These are phyloP conservation scores for Cladosporium cucumerinum DNA, from an alignment of 2,329 filamentous ascomycete species.

Conservation along the genomic window DNA sequence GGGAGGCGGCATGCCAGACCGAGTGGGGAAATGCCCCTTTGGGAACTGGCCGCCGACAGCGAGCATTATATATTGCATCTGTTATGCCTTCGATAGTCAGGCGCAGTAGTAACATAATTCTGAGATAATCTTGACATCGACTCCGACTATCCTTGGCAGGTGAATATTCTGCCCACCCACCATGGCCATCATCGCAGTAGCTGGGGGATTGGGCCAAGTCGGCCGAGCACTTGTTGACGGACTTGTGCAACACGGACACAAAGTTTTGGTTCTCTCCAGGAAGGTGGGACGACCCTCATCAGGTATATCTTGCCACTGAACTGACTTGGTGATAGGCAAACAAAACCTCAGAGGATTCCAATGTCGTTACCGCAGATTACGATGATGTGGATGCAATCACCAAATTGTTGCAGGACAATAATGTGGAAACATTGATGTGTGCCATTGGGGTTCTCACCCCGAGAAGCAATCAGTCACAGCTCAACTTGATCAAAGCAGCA, in stretches of 20 bases:
- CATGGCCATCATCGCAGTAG: conserved; percentile 25
- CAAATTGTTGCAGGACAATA: not conserved
- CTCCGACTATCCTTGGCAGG: not conserved
- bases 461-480: conserved; percentile 12
- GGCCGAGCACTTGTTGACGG: conserved; percentile 22
- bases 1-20: not conserved
- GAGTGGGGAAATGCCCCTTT: not conserved
- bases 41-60: not conserved
- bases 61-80: not conserved
- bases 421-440: conserved; percentile 22
- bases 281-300: too few species aligned
- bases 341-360: not conserved
- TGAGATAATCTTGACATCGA: not conserved
- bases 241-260: conserved; percentile 19
- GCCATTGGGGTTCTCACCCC: conserved; percentile 16
- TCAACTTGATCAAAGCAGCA: conserved; percentile 21
- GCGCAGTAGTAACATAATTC: not conserved
- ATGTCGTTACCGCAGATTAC: conserved; percentile 15
- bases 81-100: not conserved
- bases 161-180: not conserved
- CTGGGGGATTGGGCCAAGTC: conserved; percentile 23
- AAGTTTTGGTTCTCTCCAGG: conserved; percentile 20
- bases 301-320: too few species aligned
- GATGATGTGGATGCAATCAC: not conserved
- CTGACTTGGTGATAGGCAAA: not conserved